Conservation (phyloP, 2,329 filamentous ascomycete species). For the Fusarium chuoi region DNA sequence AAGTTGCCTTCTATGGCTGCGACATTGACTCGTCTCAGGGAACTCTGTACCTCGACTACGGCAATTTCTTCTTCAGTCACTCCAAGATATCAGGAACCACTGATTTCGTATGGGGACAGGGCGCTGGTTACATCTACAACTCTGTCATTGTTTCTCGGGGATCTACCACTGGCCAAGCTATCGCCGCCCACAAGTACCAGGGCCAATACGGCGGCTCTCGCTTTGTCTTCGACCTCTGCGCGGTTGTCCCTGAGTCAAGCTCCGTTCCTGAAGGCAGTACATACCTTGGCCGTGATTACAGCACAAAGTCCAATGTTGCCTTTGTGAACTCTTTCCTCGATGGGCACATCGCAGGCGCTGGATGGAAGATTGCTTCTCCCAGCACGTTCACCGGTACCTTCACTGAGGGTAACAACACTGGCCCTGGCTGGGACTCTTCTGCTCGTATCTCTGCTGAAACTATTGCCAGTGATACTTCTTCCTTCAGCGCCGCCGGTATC, state of each 20-base stretch:
- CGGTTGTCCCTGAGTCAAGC: conserved; percentile 46
- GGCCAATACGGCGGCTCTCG: conserved; percentile 48
- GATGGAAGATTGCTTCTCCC: conserved; percentile 41
- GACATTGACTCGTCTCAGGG: conserved; percentile 40
- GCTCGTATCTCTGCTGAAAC: conserved; percentile 38
- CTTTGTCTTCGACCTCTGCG: conserved; percentile 55
- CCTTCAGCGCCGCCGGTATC: conserved; percentile 56
- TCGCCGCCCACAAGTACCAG: conserved; percentile 45
- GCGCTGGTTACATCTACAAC: conserved; percentile 40
- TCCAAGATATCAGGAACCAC: conserved; percentile 30
- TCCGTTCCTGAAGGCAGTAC: conserved; percentile 40
- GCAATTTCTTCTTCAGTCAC: conserved; percentile 39
- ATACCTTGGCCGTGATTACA: conserved; percentile 46
- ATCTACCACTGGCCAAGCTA: conserved; percentile 36
- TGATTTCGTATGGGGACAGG: conserved; percentile 39
- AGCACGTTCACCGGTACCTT: conserved; percentile 44
- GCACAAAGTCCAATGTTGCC: conserved; percentile 37
- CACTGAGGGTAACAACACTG: conserved; percentile 48
- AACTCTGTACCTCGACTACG: conserved; percentile 37
- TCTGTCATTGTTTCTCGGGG: conserved; percentile 32
- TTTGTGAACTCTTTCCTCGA: conserved; percentile 47
- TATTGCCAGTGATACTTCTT: conserved; percentile 57
- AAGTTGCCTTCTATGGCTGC: conserved; percentile 55
- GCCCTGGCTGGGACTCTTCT: conserved; percentile 41
- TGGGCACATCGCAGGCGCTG: conserved; percentile 40